phyloP scores from a whole-genome alignment of 108 stramenopile species.

The Skeletonema menzelii region DNA sequence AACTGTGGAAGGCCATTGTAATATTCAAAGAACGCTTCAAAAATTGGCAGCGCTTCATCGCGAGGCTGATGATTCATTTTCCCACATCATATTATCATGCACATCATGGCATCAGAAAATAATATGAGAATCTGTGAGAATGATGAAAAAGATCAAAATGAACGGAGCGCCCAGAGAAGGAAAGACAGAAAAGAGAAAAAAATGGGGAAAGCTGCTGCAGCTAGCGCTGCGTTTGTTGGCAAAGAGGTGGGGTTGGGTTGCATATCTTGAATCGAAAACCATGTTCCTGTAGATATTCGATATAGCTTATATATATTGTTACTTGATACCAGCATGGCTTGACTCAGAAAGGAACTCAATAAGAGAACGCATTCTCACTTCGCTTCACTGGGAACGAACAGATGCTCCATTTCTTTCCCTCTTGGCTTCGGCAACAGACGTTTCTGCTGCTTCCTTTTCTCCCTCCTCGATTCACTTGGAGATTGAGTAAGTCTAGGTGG shows the following conservation, averaged over 20 bases:
- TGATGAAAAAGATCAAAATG: no score
- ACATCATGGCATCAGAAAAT: no score
- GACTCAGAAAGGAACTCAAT: background rate
- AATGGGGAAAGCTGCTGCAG: no score
- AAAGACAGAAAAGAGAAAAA: no score
- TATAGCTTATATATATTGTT: background rate
- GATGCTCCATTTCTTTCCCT: constrained; percentile 23
- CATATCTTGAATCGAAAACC: no score
- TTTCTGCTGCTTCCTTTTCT: constrained; percentile 7
- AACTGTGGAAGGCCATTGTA: constrained; percentile 31
- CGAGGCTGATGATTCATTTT: background rate
- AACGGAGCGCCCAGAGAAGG: no score
- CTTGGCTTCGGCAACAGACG: constrained; percentile 31
- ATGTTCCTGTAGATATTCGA: no score
- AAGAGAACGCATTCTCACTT: background rate
- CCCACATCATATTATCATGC: no score
- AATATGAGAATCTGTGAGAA: no score
- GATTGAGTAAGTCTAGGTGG: background rate
- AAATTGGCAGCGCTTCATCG: constrained; percentile 1
- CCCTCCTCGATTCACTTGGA: background rate
- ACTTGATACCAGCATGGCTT: background rate
- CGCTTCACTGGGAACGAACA: constrained; percentile 38
- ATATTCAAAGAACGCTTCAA: constrained; percentile 25
- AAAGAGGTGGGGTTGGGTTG: no score
- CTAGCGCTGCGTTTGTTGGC: no score